A percentile compares a stretch with the other conserved stretches of the same genome.
phyloP scores from a whole-genome alignment of 2,329 filamentous ascomycete genomes.

The Beauveria medogensis region DNA sequence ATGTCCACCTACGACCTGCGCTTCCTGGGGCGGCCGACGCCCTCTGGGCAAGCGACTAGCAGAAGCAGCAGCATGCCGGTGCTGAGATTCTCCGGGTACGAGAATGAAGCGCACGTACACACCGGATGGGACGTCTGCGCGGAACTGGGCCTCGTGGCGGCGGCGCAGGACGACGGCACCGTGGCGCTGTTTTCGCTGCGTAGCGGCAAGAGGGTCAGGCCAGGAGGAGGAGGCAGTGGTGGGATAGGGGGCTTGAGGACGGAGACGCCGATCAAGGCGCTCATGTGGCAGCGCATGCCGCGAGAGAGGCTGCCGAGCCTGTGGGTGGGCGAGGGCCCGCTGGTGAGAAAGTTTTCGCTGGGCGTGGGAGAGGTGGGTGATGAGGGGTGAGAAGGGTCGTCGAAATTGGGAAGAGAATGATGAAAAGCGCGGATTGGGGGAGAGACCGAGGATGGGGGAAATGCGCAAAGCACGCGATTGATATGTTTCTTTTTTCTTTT shows the following conservation, averaged over 20 bases:
- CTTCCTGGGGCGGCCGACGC: conserved; percentile 20
- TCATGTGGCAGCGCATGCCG: conserved; percentile 39
- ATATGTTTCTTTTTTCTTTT: too few relatives aligned
- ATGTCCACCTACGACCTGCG: conserved; percentile 53
- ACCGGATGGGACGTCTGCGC: conserved; percentile 45
- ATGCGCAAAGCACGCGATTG: background rate
- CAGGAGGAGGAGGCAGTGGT: conserved; percentile 5
- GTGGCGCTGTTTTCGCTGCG: conserved; percentile 41
- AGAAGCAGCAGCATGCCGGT: conserved; percentile 25
- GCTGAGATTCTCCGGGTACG: conserved; percentile 41
- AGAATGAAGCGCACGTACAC: conserved; percentile 39
- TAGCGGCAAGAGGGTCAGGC: conserved; percentile 28
- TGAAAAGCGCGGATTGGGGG: background rate
- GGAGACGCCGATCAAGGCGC: conserved; percentile 28
- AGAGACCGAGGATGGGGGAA: background rate
- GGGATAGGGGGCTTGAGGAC: conserved; percentile 19
- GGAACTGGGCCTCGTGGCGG: conserved; percentile 42
- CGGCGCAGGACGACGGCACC: conserved; percentile 42
- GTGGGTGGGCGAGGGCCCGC: conserved; percentile 33
- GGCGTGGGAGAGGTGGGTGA: conserved; percentile 25
- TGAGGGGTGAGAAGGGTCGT: conserved; percentile 22
- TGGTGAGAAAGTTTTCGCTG: conserved; percentile 38
- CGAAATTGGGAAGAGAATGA: background rate
- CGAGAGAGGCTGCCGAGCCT: conserved; percentile 38
- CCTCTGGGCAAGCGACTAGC: too few relatives aligned